These are phyloP conservation scores for Tylopilus subfusipes DNA, from an alignment of 768 basidiomycete genomes.

Conservation along the genomic window DNA sequence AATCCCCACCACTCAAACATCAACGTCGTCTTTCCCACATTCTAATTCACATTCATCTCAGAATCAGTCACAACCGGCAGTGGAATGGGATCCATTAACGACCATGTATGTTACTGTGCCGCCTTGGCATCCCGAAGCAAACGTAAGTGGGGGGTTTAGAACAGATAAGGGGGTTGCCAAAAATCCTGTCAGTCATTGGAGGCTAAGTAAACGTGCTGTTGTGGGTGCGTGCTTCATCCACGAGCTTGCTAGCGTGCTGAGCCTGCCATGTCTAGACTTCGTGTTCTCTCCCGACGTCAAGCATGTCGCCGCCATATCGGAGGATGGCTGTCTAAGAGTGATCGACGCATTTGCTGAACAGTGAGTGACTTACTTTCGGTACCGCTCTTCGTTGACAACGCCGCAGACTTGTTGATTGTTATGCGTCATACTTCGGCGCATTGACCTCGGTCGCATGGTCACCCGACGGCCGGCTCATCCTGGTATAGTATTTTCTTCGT, in stretches of 20 bases:
- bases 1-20: constrained; percentile 40
- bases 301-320: constrained; percentile 84
- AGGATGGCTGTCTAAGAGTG: constrained; percentile 88
- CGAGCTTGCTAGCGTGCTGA: not conserved
- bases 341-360: constrained; percentile 86
- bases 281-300: constrained; percentile 93
- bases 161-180: constrained; percentile 68
- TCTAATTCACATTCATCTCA: constrained; percentile 27
- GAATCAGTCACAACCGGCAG: constrained; percentile 24
- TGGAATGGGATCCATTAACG: constrained; percentile 74
- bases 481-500: constrained; percentile 42
- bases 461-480: constrained; percentile 89
- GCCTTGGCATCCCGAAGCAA: constrained; percentile 73
- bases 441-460: constrained; percentile 92
- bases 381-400: constrained; percentile 1
- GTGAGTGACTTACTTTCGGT: constrained; percentile 41
- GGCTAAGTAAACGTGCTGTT: constrained; percentile 65
- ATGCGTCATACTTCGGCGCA: constrained; percentile 92
- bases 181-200: constrained; percentile 92
- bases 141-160: constrained; percentile 30
- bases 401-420: constrained; percentile 84
- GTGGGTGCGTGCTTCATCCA: constrained; percentile 50
- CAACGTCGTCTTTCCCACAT: constrained; percentile 27
- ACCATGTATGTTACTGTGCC: constrained; percentile 78
- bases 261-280: constrained; percentile 53